phyloP scores from a whole-genome alignment of 2,329 filamentous ascomycete genomes.

The Cercospora sp. region DNA sequence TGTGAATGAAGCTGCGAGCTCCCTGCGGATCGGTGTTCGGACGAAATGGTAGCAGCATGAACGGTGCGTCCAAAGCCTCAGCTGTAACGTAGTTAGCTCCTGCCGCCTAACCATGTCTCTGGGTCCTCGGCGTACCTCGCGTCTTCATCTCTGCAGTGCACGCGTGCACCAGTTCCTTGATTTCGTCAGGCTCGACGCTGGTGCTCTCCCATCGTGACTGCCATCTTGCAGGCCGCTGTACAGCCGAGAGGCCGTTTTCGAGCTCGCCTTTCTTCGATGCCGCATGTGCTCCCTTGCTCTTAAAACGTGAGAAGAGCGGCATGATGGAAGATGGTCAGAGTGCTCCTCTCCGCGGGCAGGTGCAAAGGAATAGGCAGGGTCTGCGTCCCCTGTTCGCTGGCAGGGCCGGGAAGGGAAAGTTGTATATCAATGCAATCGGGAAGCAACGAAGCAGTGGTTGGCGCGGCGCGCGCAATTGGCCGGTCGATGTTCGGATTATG shows the following conservation, averaged over 20 bases:
- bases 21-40: constrained; percentile 85
- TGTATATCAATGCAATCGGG: constrained; percentile 4
- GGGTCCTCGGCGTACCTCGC: constrained; percentile 65
- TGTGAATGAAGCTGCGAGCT: constrained; percentile 86
- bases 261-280: constrained; percentile 55
- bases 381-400: constrained; percentile 8
- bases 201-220: constrained; percentile 81
- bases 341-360: not conserved
- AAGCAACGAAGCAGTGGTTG: not conserved
- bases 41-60: constrained; percentile 90
- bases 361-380: constrained; percentile 2
- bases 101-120: not conserved
- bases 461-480: not conserved
- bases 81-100: constrained; percentile 26
- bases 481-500: not conserved
- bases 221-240: constrained; percentile 71
- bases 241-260: constrained; percentile 44
- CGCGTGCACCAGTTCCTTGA: constrained; percentile 79
- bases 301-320: constrained; percentile 65
- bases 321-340: constrained; percentile 39
- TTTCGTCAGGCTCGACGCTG: constrained; percentile 82
- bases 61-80: constrained; percentile 82
- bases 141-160: constrained; percentile 92
- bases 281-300: constrained; percentile 66
- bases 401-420: not conserved